Evolutionary conservation across 306 rosid genomes (phyloP).

Genomic region (Aeschynomene evenia): DNA sequence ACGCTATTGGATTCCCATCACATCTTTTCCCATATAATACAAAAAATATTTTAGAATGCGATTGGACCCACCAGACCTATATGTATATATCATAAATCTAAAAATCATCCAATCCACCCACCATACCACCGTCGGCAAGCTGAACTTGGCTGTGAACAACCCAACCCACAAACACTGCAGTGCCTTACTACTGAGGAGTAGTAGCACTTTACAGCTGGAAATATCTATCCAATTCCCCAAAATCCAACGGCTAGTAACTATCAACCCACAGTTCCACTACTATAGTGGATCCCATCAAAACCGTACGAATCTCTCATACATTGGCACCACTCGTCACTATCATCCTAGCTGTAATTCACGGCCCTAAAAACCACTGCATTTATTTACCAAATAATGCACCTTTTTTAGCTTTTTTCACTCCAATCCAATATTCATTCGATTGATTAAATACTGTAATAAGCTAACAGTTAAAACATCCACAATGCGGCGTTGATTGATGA

Average conservation of each 20-base stretch:
- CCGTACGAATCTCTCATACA: constrained; percentile 1
- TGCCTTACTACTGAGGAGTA: neutral
- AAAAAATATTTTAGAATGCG: neutral
- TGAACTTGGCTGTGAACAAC: neutral
- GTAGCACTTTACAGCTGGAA: constrained; percentile 38
- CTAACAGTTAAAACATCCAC: neutral
- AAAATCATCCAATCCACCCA: neutral
- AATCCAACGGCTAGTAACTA: constrained; percentile 43
- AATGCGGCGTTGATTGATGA: neutral
- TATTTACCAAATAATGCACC: neutral
- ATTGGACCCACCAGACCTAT: constrained; percentile 16
- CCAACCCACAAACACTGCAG: neutral
- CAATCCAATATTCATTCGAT: neutral
- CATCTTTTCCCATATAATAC: neutral
- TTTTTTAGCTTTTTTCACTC: neutral
- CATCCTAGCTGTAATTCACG: constrained; percentile 41
- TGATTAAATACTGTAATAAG: neutral
- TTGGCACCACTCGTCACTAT: constrained; percentile 35
- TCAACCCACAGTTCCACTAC: neutral
- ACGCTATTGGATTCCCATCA: constrained; percentile 11
- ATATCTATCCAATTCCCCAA: neutral
- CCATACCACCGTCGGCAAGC: constrained; percentile 23
- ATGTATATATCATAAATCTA: neutral
- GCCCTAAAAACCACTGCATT: neutral
- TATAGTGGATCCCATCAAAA: constrained; percentile 26